These are phyloP conservation scores for Colletotrichum chrysophilum DNA, from an alignment of 2,329 filamentous ascomycete genomes.

Conservation along the genomic window DNA sequence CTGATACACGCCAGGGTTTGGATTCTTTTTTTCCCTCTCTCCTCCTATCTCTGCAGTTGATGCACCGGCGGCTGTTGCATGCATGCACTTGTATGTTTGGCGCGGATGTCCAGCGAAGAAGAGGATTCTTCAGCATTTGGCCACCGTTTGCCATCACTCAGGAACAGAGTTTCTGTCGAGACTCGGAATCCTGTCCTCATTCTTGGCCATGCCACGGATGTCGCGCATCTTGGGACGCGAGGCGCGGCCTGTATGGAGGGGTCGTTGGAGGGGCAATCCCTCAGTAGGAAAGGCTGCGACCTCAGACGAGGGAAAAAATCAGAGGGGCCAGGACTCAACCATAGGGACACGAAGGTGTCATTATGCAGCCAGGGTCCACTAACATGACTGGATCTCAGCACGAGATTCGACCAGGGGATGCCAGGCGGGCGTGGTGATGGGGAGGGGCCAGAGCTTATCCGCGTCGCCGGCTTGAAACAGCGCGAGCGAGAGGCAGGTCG, in stretches of 20 bases:
- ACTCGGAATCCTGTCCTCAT: neutral
- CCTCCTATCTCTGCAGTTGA: neutral
- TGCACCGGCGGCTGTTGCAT: neutral
- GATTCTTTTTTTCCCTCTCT: neutral
- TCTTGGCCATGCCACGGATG: neutral
- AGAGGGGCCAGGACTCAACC: neutral
- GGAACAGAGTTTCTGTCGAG: neutral
- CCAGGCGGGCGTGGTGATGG: neutral
- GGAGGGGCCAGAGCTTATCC: conserved; percentile 16
- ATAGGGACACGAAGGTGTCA: conserved; percentile 9
- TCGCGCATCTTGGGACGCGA: conserved; percentile 6
- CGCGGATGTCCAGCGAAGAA: neutral
- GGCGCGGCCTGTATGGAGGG: conserved; percentile 1
- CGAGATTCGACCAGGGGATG: conserved; percentile 1
- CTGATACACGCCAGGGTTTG: neutral
- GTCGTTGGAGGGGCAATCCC: conserved; percentile 11
- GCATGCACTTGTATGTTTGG: neutral
- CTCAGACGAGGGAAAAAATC: neutral
- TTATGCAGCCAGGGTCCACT: conserved; percentile 21
- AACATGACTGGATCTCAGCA: conserved; percentile 11
- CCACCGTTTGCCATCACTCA: neutral
- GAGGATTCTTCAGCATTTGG: neutral
- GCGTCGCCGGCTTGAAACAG: conserved; percentile 20
- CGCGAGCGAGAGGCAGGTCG: conserved; percentile 6
- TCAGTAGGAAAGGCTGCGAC: conserved; percentile 9